Base-by-base conservation (phyloP, 192 early-diverging fungal species). In the Anaeromyces robustus region DNA sequence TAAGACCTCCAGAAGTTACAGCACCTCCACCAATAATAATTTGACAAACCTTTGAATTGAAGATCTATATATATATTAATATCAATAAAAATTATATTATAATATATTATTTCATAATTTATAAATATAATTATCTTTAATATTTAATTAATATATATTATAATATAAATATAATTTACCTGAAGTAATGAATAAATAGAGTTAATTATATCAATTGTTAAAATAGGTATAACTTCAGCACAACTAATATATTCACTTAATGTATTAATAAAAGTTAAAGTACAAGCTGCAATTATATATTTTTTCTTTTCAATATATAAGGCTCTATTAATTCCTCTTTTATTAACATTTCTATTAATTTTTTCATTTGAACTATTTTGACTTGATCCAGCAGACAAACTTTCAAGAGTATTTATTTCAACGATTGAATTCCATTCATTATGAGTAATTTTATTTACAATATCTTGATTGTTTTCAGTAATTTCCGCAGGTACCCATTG, bases 1-100 rank as follows among this genome's bases (percentile, higher is more conserved):
- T 96, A 29, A 99, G 85, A 29, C 98, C 98, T 16, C 96, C 97
- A n/a, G 96, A 97, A 30, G 91, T 89, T 90, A 96, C 95, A 0
- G 98, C 98, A 2, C 98, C 98, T 12, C 96, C 97, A 12, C 97
- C 98, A 19, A 99, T 89, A 85, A 99, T 98, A 2, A 98, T 95
- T 86, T 98, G 96, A 85, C 97, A 98, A 13, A 93, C 92, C 79
- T 95, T 84, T 9, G 96, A 97, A 84, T 99, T 99, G 87, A 97
- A 98, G n/a, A n/a, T n/a, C n/a, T n/a, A n/a, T n/a, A n/a, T n/a
- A n/a, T n/a, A n/a, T n/a, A n/a, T n/a, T n/a, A n/a, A n/a, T n/a
- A n/a, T n/a, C n/a, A n/a, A n/a, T n/a, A n/a, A n/a, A n/a, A n/a
- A n/a, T n/a, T n/a, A n/a, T n/a, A n/a, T n/a, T n/a, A n/a, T n/a